Evolutionary conservation across 176 grass and related monocot genomes (phyloP), one percentile per base, ranked within the genome.

Genomic region (Pharus latifolius): DNA sequence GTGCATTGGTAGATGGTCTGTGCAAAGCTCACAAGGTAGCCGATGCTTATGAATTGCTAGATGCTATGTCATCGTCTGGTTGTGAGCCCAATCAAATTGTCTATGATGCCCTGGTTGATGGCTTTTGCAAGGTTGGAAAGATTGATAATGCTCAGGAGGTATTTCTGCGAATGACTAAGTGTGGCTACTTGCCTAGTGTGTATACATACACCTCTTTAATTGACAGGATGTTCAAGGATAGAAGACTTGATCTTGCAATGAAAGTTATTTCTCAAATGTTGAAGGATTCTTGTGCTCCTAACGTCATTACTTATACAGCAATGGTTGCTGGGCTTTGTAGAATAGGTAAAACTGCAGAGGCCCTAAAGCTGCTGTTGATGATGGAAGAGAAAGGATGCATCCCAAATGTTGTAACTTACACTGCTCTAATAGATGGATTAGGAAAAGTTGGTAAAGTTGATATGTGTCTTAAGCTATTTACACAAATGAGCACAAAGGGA

Each of bases 321-420:
- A 94, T 99, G 95, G 83, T 94, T 63, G 87, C 88, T 74, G 95
- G 95, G 34, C 90, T 99, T 53, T 94, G 95, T 73, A 91, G 59
- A 82, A 44, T 88, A 58, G 87, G 87, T 79, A 92, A 99, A 81
- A 68, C 43, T 34, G 87, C 84, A 37, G 86, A 99, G 72, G 95
- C 95, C 9, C 63, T 88, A 68, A 88, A 91, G 35, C 72, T 94
- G 69, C 54, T 94, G 37, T 67, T 55, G 13, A 76, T 94, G 82
- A 99, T 94, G 95, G 75, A 94, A 78, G 52, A 83, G 79, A 94
- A 94, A 80, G 90, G 95, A 37, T 91, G 84, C 76, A 84, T 50
- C 56, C 95, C 95, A 17, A 99, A 99, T 82, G 95, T 91, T 73
- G 67, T 94, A 80, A 94, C 95, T 44, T 99, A 99, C 70, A 99